Conservation (phyloP, 2,329 filamentous ascomycete genomes). For the Zasmidium cellare region DNA sequence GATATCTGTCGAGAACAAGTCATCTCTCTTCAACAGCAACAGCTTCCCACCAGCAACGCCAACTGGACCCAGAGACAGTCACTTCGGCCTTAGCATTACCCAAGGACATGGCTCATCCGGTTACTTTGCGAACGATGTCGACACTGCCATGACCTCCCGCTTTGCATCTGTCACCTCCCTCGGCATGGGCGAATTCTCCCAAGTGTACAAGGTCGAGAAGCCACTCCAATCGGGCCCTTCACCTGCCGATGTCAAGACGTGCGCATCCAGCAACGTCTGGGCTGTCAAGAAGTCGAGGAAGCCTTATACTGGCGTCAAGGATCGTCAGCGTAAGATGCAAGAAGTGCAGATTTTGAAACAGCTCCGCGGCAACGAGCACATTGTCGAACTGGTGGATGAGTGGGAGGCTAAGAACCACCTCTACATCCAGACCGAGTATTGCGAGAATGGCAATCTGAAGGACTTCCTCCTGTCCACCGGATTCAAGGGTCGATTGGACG, state of each 20-base stretch:
- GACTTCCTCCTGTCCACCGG: slow-evolving; percentile 82
- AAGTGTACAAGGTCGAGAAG: slow-evolving; percentile 77
- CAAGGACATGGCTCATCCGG: slow-evolving; percentile 55
- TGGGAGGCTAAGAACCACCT: slow-evolving; percentile 86
- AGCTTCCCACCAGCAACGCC: slow-evolving; percentile 77
- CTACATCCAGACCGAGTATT: slow-evolving; percentile 97
- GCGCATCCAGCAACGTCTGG: slow-evolving; percentile 57
- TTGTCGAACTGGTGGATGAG: slow-evolving; percentile 78
- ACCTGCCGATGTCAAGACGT: slow-evolving; percentile 25
- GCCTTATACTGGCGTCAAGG: slow-evolving; percentile 72
- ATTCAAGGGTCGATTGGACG: slow-evolving; percentile 81
- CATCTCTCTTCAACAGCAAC: slow-evolving; percentile 39
- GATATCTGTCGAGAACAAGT: slow-evolving; percentile 65
- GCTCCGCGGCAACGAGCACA: slow-evolving; percentile 78
- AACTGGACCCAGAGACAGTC: slow-evolving; percentile 63
- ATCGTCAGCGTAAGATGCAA: slow-evolving; percentile 78
- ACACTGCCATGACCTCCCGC: slow-evolving; percentile 69
- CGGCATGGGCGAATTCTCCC: slow-evolving; percentile 89
- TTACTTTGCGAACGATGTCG: slow-evolving; percentile 70
- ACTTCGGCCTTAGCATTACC: slow-evolving; percentile 54
- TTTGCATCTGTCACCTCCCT: slow-evolving; percentile 81
- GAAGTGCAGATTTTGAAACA: slow-evolving; percentile 79
- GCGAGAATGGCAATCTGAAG: slow-evolving; percentile 88
- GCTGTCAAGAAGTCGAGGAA: slow-evolving; percentile 93
- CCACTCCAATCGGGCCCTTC: slow-evolving; percentile 35